A percentile compares a stretch with the other conserved stretches of the same genome.
Conservation (phyloP, 805 yeast species). For the Lipomyces oligophaga region DNA sequence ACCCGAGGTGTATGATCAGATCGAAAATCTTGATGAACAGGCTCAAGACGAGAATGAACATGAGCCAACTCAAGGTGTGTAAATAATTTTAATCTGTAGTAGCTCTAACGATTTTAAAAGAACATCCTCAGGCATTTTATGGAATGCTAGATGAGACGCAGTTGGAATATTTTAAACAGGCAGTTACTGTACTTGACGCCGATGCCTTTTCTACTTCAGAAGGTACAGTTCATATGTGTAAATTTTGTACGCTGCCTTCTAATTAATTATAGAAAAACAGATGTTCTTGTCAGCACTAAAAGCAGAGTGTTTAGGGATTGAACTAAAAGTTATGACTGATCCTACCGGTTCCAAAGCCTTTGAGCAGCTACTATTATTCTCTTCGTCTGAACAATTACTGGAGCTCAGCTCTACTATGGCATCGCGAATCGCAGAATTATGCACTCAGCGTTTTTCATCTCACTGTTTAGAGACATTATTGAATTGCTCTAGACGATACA, state of each 20-base stretch:
- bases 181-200: constrained; percentile 79
- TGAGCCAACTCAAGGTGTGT: background rate
- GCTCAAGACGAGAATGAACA: background rate
- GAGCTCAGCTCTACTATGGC: constrained; percentile 57
- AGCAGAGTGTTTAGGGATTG: constrained; percentile 85
- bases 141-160: constrained; percentile 84
- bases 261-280: constrained; percentile 35
- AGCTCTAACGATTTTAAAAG: background rate
- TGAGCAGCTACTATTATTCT: constrained; percentile 74
- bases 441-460: constrained; percentile 86
- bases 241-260: background rate
- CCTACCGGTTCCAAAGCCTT: constrained; percentile 91
- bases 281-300: constrained; percentile 75
- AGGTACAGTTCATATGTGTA: constrained; percentile 12
- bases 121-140: constrained; percentile 52
- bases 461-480: constrained; percentile 88
- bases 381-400: constrained; percentile 60
- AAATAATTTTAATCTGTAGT: background rate
- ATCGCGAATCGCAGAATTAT: constrained; percentile 54
- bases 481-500: constrained; percentile 32
- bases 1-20: constrained; percentile 1
- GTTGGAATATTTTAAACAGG: constrained; percentile 86
- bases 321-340: constrained; percentile 84
- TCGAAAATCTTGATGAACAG: background rate
- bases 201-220: constrained; percentile 72